A percentile compares a stretch with the other conserved stretches of the same genome.
Conservation (phyloP, 192 early-diverging fungal genomes). For the Backusella morwellensis region DNA sequence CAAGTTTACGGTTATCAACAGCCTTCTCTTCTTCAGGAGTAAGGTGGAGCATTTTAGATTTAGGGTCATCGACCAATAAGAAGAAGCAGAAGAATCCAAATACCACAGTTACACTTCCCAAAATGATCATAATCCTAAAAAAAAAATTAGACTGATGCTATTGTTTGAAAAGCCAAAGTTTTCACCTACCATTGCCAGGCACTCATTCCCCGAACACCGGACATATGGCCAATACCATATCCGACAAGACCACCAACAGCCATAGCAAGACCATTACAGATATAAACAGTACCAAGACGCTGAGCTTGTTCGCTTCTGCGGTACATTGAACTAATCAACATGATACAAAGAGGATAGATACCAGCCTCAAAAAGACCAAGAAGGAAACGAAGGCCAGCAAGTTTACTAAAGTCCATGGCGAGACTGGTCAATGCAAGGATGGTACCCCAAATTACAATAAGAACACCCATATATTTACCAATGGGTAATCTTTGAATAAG, state of each 20-base stretch:
- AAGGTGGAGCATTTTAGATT: constrained; percentile 11
- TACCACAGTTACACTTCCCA: constrained; percentile 23
- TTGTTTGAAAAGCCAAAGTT: neutral
- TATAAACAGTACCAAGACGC: constrained; percentile 22
- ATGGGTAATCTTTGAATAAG: constrained; percentile 29
- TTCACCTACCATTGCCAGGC: constrained; percentile 27
- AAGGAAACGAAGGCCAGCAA: constrained; percentile 34
- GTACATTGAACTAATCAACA: constrained; percentile 26
- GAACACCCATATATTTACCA: constrained; percentile 17
- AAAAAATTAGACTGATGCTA: neutral
- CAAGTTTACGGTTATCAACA: constrained; percentile 17
- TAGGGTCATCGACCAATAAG: constrained; percentile 25
- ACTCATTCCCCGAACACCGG: constrained; percentile 2
- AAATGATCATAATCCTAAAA: constrained; percentile 29
- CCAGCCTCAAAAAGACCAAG: constrained; percentile 33
- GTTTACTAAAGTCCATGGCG: constrained; percentile 26
- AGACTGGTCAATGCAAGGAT: constrained; percentile 20
- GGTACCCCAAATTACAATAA: constrained; percentile 28
- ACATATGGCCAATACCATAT: constrained; percentile 37
- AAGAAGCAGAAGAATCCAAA: constrained; percentile 30
- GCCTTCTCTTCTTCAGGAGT: constrained; percentile 14
- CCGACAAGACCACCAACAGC: constrained; percentile 30
- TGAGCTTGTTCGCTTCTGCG: constrained; percentile 24
- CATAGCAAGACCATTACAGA: constrained; percentile 32
- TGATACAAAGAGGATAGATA: constrained; percentile 26